Percentiles rank a stretch among this genome's conserved stretches.
These are phyloP conservation scores for Artomyces pyxidatus DNA, from an alignment of 768 basidiomycete species.

Conservation along the genomic window DNA sequence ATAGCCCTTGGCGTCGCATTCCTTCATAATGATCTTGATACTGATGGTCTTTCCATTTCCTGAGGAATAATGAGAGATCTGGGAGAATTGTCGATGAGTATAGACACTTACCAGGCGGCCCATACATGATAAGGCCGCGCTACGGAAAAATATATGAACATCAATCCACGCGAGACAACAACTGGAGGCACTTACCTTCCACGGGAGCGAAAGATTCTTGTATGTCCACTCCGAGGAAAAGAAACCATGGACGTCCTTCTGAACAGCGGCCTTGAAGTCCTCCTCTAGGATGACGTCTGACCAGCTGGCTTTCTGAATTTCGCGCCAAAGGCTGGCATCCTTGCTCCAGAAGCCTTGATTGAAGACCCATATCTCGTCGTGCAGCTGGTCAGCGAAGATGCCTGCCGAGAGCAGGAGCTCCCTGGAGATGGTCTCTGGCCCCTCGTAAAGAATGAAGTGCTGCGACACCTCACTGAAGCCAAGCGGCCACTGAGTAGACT, in stretches of 20 bases:
- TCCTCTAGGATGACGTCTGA: slow-evolving; percentile 66
- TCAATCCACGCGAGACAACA: neutral
- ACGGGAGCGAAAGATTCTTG: slow-evolving; percentile 67
- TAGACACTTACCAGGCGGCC: slow-evolving; percentile 53
- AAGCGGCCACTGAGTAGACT: slow-evolving; percentile 22
- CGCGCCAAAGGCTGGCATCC: slow-evolving; percentile 47
- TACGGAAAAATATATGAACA: slow-evolving; percentile 20
- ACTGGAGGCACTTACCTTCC: slow-evolving; percentile 50
- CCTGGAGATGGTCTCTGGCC: slow-evolving; percentile 42
- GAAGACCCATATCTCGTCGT: slow-evolving; percentile 73
- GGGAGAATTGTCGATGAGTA: neutral
- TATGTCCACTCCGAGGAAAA: slow-evolving; percentile 70
- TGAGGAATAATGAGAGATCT: slow-evolving; percentile 13
- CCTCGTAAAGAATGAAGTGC: slow-evolving; percentile 54
- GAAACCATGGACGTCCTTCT: slow-evolving; percentile 75
- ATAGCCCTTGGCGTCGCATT: slow-evolving; percentile 52
- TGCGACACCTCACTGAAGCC: slow-evolving; percentile 20
- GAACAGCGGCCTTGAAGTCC: slow-evolving; percentile 54
- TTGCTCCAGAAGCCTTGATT: slow-evolving; percentile 66
- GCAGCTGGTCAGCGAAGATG: slow-evolving; percentile 42
- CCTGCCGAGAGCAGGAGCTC: slow-evolving; percentile 47
- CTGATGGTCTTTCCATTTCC: slow-evolving; percentile 85
- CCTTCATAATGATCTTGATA: slow-evolving; percentile 76
- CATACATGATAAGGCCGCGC: slow-evolving; percentile 79
- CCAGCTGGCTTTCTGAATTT: slow-evolving; percentile 51